phyloP scores from a whole-genome alignment of 148 eudicot genomes.

The Rheum nobile region DNA sequence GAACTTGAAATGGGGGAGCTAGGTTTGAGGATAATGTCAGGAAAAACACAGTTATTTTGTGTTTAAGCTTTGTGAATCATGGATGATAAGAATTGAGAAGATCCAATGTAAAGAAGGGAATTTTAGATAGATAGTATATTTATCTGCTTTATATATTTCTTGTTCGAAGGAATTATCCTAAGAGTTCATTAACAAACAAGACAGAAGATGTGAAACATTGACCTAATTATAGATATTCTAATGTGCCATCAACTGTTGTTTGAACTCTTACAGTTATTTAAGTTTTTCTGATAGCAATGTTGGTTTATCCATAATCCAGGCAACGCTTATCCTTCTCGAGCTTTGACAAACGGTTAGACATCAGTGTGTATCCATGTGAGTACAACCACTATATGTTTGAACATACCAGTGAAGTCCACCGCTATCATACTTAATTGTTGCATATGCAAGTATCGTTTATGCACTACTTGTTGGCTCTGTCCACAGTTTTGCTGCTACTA shows the following conservation, averaged over 20 bases:
- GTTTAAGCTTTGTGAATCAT: neutral
- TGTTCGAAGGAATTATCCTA: neutral
- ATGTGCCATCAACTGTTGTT: neutral
- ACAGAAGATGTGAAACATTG: too few relatives aligned
- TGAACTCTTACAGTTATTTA: neutral
- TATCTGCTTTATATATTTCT: neutral
- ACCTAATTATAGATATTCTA: too few relatives aligned
- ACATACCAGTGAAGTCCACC: neutral
- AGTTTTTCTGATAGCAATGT: neutral
- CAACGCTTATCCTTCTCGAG: neutral
- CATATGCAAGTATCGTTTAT: neutral
- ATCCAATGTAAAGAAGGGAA: neutral
- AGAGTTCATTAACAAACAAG: neutral
- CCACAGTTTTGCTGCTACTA: neutral
- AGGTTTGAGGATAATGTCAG: neutral
- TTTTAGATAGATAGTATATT: too few relatives aligned
- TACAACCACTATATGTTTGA: neutral
- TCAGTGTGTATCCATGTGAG: conserved; percentile 2
- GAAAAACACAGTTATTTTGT: neutral
- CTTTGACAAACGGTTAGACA: neutral
- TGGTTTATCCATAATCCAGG: neutral
- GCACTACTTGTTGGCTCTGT: neutral
- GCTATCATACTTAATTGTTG: neutral
- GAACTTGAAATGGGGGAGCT: neutral
- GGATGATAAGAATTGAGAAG: neutral